Percentiles rank a stretch among this genome's conserved stretches.
Evolutionary conservation across 225 moss, liverwort and hornwort species (phyloP).

Genomic region (Pseudoscleropodium purum): DNA sequence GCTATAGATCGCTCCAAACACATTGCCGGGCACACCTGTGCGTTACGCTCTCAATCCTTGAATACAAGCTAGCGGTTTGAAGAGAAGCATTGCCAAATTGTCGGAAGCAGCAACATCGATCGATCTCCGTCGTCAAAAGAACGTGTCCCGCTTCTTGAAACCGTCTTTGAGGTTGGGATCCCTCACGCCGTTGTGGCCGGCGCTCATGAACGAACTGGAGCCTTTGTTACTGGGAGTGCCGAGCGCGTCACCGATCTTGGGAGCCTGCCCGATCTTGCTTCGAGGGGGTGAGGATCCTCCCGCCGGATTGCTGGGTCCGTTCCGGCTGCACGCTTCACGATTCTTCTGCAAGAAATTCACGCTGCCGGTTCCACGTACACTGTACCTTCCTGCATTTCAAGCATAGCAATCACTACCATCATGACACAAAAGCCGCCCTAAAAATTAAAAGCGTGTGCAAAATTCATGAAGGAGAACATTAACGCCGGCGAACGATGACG

Average conservation of each 20-base stretch:
- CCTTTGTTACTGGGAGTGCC: slow-evolving; percentile 43
- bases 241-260: slow-evolving; percentile 27
- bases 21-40: background rate
- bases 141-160: slow-evolving; percentile 5
- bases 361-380: background rate
- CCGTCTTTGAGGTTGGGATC: background rate
- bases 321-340: slow-evolving; percentile 12
- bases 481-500: too few relatives aligned
- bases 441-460: background rate
- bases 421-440: background rate
- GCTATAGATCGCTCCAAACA: background rate
- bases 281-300: slow-evolving; percentile 8
- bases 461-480: background rate
- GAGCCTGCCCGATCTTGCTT: slow-evolving; percentile 33
- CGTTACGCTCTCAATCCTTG: background rate
- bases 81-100: background rate
- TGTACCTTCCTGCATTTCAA: slow-evolving; percentile 13
- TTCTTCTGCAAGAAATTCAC: slow-evolving; percentile 36
- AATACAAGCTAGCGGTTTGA: background rate
- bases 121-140: background rate
- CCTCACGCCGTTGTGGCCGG: slow-evolving; percentile 32
- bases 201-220: slow-evolving; percentile 35
- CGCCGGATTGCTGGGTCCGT: background rate
- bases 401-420: background rate
- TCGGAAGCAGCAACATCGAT: background rate